Percentiles rank a stretch among this genome's conserved stretches.
phyloP scores from a whole-genome alignment of 257 asterid species.

The Solanum pimpinellifolium region DNA sequence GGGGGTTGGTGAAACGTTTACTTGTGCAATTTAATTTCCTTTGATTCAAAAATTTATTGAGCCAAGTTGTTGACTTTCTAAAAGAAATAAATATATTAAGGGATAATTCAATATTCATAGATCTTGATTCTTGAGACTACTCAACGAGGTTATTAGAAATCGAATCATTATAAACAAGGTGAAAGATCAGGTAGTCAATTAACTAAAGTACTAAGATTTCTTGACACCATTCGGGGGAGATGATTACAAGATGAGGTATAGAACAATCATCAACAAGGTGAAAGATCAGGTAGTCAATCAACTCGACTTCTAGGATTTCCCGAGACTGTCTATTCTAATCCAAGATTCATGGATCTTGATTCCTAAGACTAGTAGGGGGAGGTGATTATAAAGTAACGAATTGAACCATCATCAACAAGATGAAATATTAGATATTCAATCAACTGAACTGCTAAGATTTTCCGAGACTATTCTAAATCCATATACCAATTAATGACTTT shows the following conservation, averaged over 20 bases:
- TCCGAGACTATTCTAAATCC: background rate
- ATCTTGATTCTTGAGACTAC: background rate
- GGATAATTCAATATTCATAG: background rate
- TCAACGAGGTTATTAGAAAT: no score
- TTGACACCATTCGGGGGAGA: rapidly evolving
- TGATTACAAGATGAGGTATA: no score
- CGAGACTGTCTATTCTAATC: no score
- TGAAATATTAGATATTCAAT: no score
- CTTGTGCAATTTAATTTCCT: background rate
- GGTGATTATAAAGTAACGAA: no score
- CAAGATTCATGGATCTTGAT: background rate
- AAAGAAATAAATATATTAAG: background rate
- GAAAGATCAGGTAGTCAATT: no score
- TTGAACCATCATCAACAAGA: no score
- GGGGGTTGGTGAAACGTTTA: background rate
- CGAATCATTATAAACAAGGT: no score
- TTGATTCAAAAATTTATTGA: background rate
- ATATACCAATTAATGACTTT: background rate
- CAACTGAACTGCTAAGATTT: no score
- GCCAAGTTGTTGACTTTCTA: background rate
- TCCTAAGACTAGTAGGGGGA: background rate
- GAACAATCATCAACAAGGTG: no score
- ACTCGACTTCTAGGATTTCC: rapidly evolving
- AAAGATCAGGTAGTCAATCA: no score
- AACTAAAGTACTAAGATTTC: no score